Conservation (phyloP, 257 asterid species). For the Gentiana dahurica region DNA sequence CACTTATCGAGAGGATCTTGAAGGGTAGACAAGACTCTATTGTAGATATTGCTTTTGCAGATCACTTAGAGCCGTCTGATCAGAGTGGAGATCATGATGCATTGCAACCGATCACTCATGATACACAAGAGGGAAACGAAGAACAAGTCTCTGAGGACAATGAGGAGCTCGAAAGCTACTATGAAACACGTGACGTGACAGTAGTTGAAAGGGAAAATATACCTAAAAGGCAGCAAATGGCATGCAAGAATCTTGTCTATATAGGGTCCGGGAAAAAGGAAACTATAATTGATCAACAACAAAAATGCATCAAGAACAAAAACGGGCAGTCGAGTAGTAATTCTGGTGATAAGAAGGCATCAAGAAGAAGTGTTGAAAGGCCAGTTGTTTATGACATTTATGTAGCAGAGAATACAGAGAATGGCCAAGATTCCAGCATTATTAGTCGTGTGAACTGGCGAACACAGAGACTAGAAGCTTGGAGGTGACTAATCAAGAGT, state of each 20-base stretch:
- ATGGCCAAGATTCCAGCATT: conserved; percentile 27
- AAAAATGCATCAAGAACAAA: conserved; percentile 38
- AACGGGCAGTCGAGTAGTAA: conserved; percentile 27
- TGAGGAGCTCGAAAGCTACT: conserved; percentile 6
- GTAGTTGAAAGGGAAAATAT: conserved; percentile 16
- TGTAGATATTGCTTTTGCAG: conserved; percentile 10
- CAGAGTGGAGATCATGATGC: conserved; percentile 15
- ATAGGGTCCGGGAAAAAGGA: conserved; percentile 12
- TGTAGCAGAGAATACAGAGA: conserved; percentile 24
- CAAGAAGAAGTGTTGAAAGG: conserved; percentile 18
- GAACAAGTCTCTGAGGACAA: conserved; percentile 2
- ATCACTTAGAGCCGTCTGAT: conserved; percentile 19
- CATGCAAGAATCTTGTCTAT: not conserved
- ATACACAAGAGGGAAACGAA: conserved; percentile 10
- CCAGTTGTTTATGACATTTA: conserved; percentile 12
- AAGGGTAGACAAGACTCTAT: conserved; percentile 34
- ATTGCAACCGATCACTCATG: conserved; percentile 4
- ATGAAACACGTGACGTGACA: conserved; percentile 21
- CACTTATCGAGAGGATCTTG: conserved; percentile 33
- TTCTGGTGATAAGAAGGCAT: conserved; percentile 23
- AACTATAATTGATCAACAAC: conserved; percentile 1
- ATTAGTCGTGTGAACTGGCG: conserved; percentile 42
- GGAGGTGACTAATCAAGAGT: conserved; percentile 38
- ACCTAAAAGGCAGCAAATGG: conserved; percentile 10
- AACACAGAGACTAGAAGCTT: conserved; percentile 47